A percentile compares a stretch with the other conserved stretches of the same genome.
Conservation (phyloP, 495 filamentous ascomycete genomes). For the Hypoxylon lenormandii region DNA sequence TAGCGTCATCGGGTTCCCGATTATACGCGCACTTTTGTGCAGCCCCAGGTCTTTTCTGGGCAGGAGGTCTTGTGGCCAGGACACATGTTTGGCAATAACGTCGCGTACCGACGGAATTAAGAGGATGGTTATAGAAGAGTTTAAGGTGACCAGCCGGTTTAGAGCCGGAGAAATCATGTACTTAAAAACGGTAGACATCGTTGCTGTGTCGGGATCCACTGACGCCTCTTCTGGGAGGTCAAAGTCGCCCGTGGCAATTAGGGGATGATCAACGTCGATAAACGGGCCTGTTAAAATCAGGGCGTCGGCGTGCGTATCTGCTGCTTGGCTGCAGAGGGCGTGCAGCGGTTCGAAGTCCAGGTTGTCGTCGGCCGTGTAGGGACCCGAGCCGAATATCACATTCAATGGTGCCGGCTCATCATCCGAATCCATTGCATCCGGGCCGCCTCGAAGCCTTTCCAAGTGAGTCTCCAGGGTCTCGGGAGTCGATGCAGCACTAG, state of each 20-base stretch:
- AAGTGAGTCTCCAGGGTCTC: constrained; percentile 72
- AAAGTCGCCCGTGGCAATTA: constrained; percentile 89
- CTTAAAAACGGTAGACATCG: constrained; percentile 84
- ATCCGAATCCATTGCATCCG: constrained; percentile 69
- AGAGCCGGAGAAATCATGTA: constrained; percentile 77
- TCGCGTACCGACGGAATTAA: constrained; percentile 90
- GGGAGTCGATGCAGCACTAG: constrained; percentile 72
- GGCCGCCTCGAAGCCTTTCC: constrained; percentile 70
- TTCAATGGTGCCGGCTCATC: constrained; percentile 72
- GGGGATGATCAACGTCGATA: constrained; percentile 87
- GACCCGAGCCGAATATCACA: constrained; percentile 81
- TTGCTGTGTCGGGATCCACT: constrained; percentile 78
- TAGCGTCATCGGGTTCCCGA: constrained; percentile 89
- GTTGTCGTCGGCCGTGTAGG: constrained; percentile 91
- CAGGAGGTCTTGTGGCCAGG: constrained; percentile 90
- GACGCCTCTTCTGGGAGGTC: constrained; percentile 80
- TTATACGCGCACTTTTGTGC: constrained; percentile 76
- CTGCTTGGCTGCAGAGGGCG: constrained; percentile 80
- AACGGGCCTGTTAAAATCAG: constrained; percentile 87
- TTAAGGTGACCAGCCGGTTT: constrained; percentile 70
- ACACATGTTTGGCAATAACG: constrained; percentile 80
- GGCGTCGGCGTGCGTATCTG: constrained; percentile 78
- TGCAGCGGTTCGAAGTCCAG: constrained; percentile 87
- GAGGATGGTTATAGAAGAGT: constrained; percentile 82
- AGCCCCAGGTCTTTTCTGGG: constrained; percentile 75